phyloP scores from a whole-genome alignment of 2,329 filamentous ascomycete genomes.

The Aspergillus tamarii region DNA sequence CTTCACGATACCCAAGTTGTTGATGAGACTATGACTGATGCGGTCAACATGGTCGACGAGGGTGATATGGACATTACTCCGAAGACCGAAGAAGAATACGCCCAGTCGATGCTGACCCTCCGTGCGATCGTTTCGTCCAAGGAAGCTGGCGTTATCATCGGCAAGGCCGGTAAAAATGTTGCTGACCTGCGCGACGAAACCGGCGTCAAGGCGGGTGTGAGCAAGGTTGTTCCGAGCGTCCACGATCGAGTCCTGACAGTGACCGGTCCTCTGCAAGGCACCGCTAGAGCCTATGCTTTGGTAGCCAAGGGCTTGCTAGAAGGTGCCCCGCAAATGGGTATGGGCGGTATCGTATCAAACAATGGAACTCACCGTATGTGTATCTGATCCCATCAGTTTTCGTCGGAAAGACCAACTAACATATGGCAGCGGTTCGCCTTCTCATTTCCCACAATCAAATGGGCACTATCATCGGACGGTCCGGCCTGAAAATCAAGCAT shows the following conservation, averaged over 20 bases:
- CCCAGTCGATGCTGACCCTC: conserved; percentile 86
- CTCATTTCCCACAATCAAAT: conserved; percentile 99
- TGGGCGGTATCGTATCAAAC: conserved; percentile 85
- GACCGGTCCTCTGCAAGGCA: conserved; percentile 83
- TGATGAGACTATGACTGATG: conserved; percentile 64
- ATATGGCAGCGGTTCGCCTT: conserved; percentile 79
- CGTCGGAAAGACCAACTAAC: conserved; percentile 19
- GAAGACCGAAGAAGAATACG: conserved; percentile 97
- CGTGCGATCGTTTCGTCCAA: conserved; percentile 98
- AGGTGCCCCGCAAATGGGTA: conserved; percentile 90
- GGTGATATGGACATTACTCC: conserved; percentile 75
- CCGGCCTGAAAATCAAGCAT: conserved; percentile 98
- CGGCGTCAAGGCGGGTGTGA: conserved; percentile 95
- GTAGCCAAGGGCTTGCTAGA: conserved; percentile 91
- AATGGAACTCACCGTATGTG: conserved; percentile 92
- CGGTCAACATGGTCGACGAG: conserved; percentile 68
- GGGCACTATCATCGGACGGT: conserved; percentile 97
- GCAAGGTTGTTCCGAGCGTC: conserved; percentile 97
- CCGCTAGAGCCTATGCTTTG: conserved; percentile 89
- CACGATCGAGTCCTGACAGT: conserved; percentile 97
- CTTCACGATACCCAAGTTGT: conserved; percentile 58
- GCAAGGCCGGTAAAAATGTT: conserved; percentile 97
- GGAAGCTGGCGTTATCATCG: conserved; percentile 98
- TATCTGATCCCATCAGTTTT: neutral
- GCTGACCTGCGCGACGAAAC: conserved; percentile 96